These are phyloP conservation scores for Ophiocordyceps unilateralis DNA, from an alignment of 2,329 filamentous ascomycete species.

Conservation along the genomic window DNA sequence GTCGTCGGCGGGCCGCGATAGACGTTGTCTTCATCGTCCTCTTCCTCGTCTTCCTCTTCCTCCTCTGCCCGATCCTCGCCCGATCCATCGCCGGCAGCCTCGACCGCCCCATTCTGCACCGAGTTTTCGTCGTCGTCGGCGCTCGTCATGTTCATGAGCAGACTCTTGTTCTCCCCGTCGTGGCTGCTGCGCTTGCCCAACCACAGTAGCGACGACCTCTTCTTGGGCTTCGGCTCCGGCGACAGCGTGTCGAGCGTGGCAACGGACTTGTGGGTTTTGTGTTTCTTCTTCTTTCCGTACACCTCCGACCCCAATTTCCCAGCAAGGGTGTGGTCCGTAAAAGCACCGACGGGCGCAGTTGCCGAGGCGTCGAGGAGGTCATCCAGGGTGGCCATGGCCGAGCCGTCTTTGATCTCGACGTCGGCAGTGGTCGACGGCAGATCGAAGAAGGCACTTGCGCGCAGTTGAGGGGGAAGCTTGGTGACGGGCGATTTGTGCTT, in stretches of 20 bases:
- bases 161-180: constrained; percentile 11
- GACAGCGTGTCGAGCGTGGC: constrained; percentile 10
- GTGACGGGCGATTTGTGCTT: constrained; percentile 17
- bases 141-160: constrained; percentile 6
- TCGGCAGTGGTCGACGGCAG: constrained; percentile 33
- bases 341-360: constrained; percentile 72
- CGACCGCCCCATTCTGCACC: background rate
- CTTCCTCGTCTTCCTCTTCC: constrained; percentile 21
- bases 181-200: constrained; percentile 23
- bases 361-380: constrained; percentile 84
- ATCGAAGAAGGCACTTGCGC: constrained; percentile 88
- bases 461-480: constrained; percentile 60
- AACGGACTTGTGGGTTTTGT: constrained; percentile 17
- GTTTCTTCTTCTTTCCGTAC: constrained; percentile 46
- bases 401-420: constrained; percentile 53
- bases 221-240: constrained; percentile 16
- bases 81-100: constrained; percentile 8
- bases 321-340: constrained; percentile 74
- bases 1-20: constrained; percentile 70
- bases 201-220: constrained; percentile 30
- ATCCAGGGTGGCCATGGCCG: constrained; percentile 76
- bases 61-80: constrained; percentile 2
- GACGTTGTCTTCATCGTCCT: constrained; percentile 25
- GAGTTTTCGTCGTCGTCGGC: background rate
- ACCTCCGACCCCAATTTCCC: constrained; percentile 60